phyloP scores from a whole-genome alignment of 2,329 filamentous ascomycete species.

The Venturiaceae sp. region DNA sequence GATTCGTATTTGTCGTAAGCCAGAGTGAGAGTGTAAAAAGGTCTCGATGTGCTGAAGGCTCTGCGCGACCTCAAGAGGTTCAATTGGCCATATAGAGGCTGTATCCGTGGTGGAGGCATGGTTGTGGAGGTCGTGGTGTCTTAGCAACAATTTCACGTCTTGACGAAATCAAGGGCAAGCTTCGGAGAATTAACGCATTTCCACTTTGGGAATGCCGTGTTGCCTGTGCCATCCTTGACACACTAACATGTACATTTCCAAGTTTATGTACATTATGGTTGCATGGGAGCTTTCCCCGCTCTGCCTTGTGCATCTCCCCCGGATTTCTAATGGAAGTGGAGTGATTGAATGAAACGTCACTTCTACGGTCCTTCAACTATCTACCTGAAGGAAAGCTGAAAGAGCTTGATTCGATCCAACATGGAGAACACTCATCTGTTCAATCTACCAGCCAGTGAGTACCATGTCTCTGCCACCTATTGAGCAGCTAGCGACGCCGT shows the following conservation, averaged over 20 bases:
- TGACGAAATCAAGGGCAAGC: not conserved
- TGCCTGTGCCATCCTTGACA: not conserved
- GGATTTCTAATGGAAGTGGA: not conserved
- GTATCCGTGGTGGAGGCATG: slow-evolving; percentile 5
- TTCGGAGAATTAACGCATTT: not conserved
- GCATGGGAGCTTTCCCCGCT: not conserved
- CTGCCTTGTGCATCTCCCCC: not conserved
- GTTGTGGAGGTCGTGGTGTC: not conserved
- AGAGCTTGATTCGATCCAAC: not conserved
- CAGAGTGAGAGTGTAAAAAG: slow-evolving; percentile 24
- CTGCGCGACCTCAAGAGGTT: not conserved
- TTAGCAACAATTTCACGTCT: not conserved
- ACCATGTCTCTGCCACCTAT: not conserved
- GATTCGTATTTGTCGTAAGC: slow-evolving; percentile 57
- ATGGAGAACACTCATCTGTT: not conserved
- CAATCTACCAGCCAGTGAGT: slow-evolving; percentile 1
- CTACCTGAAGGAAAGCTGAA: not conserved
- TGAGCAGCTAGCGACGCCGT: not conserved
- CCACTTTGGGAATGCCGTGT: not conserved
- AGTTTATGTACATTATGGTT: not conserved
- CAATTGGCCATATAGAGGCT: not conserved
- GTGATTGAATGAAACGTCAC: not conserved
- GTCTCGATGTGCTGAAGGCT: not conserved
- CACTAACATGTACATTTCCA: not conserved
- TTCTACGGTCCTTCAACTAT: not conserved